Base-by-base conservation (phyloP, 305 asterid genomes). In the Salvia sclarea region DNA sequence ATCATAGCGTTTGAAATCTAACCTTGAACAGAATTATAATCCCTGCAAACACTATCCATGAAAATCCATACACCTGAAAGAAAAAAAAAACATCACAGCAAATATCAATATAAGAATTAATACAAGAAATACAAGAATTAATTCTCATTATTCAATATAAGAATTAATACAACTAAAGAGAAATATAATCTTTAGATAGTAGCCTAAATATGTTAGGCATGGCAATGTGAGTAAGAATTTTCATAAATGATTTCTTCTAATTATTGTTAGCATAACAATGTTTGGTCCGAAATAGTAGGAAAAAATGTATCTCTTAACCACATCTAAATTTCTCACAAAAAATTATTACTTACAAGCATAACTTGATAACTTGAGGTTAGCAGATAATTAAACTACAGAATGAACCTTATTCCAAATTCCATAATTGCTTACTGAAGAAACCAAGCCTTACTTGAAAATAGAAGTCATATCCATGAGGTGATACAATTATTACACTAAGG, bases 11-110 rank as follows among this genome's bases (percentile, higher is more conserved):
- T 49, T 44, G 69, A 73, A 48, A 69, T 41, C 86, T 31, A 22
- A 94, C 99, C 98, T 94, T 94, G 89, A 94, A 94, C 70, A 94
- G 97, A 75, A 94, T 28, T 67, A 94, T 81, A 61, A 94, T 82
- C 70, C 75, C 96, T 1, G 93, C 99, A 77, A 94, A 86, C 33
- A 81, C 99, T 49, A 82, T 53, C 99, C 99, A 94, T 53, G 99
- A 94, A 75, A 82, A 84, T 40, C 99, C 98, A 67, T 89, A 94
- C 5, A 81, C 86, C 99, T 94, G 86, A 71, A 71, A 77, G 61
- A 56, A 31, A 78, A 56, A 28, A 5, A 54, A 43, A 22, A 61
- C 20, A 43, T 55, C 64, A 44, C 41, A 63, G 50, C 28, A 76
- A 52, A 70, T 33, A 37, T 6, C 44, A 55, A 59, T 44, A 20